Percentiles rank a stretch among this genome's conserved stretches.
These are phyloP conservation scores for Clathrus columnatus DNA, from an alignment of 768 basidiomycete species.

Conservation along the genomic window DNA sequence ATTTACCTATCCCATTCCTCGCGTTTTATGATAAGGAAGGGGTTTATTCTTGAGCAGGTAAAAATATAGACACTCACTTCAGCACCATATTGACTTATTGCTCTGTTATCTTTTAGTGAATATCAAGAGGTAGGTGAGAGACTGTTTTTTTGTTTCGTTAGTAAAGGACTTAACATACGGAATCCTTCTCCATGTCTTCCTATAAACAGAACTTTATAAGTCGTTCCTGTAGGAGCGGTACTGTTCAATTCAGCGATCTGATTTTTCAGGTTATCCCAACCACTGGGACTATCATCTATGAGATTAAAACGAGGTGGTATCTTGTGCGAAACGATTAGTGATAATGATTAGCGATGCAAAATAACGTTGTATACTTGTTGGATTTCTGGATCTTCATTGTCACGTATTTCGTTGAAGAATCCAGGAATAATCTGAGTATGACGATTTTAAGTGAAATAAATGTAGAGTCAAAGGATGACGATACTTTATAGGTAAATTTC, in stretches of 20 bases:
- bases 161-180: constrained; percentile 40
- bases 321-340: constrained; percentile 23
- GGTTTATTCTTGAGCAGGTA: not conserved
- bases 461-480: no score
- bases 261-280: constrained; percentile 41
- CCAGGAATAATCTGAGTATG: constrained; percentile 28
- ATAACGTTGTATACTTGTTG: not conserved
- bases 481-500: not conserved
- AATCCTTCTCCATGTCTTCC: constrained; percentile 67
- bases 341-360: not conserved
- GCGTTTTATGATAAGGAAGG: not conserved
- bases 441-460: not conserved
- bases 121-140: constrained; percentile 2
- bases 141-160: no score
- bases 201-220: constrained; percentile 58
- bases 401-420: constrained; percentile 36
- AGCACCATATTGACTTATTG: constrained; percentile 46
- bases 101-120: constrained; percentile 52
- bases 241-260: constrained; percentile 41
- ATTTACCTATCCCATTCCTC: constrained; percentile 53
- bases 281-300: constrained; percentile 35
- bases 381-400: constrained; percentile 15
- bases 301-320: constrained; percentile 52
- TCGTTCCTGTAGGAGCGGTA: constrained; percentile 26
- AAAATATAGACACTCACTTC: constrained; percentile 19